Evolutionary conservation across 768 basidiomycete genomes (phyloP).

Genomic region (Leccinum boreale): DNA sequence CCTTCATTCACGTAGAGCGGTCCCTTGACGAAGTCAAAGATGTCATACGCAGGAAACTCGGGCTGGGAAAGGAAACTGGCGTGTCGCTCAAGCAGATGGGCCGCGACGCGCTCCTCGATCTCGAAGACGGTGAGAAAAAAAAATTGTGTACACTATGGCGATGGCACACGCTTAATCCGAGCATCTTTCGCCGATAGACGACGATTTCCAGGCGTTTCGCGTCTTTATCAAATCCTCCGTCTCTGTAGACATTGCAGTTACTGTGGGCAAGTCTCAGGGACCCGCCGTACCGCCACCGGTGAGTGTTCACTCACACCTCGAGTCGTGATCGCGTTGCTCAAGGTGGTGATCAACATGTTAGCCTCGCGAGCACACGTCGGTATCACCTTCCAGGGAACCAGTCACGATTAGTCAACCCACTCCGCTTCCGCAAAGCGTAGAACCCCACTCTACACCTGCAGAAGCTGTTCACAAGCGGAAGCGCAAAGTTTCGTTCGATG

Average conservation of each 20-base stretch:
- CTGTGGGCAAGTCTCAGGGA: slow-evolving; percentile 8
- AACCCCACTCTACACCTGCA: neutral
- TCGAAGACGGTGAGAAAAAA: slow-evolving; percentile 64
- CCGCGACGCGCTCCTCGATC: slow-evolving; percentile 50
- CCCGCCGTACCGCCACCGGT: slow-evolving; percentile 3
- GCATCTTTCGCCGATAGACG: slow-evolving; percentile 43
- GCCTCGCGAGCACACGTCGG: neutral
- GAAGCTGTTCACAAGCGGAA: slow-evolving; percentile 19
- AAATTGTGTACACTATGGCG: neutral
- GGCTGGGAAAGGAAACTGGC: slow-evolving; percentile 37
- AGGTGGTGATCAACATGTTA: neutral
- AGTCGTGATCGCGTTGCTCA: neutral
- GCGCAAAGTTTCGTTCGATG: slow-evolving; percentile 22
- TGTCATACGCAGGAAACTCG: slow-evolving; percentile 61
- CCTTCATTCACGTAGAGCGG: slow-evolving; percentile 41
- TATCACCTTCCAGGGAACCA: neutral
- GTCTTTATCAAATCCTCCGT: slow-evolving; percentile 38
- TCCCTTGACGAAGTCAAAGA: slow-evolving; percentile 57
- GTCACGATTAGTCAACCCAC: neutral
- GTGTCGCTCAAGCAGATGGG: slow-evolving; percentile 52
- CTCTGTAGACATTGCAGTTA: slow-evolving; percentile 39
- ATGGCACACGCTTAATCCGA: neutral
- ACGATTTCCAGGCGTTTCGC: slow-evolving; percentile 75
- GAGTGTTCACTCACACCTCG: neutral
- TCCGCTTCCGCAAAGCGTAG: neutral